phyloP scores from a whole-genome alignment of 1,284 basidiomycete species.

The Rhodotorula sp. region DNA sequence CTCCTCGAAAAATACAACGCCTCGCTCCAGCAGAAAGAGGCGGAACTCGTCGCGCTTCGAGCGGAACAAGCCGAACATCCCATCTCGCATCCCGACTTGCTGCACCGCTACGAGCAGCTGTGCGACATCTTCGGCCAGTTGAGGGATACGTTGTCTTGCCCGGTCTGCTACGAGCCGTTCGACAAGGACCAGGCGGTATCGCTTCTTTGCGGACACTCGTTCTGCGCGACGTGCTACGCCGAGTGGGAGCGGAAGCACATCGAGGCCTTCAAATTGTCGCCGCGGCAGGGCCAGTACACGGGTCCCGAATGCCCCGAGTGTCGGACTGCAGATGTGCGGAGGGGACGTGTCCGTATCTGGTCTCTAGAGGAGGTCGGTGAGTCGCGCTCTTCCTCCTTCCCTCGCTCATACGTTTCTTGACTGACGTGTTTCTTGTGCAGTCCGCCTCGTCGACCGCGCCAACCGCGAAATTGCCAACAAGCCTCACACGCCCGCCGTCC shows the following conservation, averaged over 20 bases:
- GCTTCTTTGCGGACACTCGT: constrained; percentile 35
- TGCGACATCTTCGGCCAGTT: constrained; percentile 11
- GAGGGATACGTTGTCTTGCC: constrained; percentile 26
- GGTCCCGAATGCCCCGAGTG: constrained; percentile 40
- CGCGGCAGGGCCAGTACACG: constrained; percentile 17
- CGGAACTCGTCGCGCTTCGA: constrained; percentile 20
- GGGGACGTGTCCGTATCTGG: constrained; percentile 16
- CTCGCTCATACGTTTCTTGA: not conserved
- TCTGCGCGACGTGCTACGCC: constrained; percentile 23
- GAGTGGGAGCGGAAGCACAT: constrained; percentile 23
- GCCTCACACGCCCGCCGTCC: constrained; percentile 11
- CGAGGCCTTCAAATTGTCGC: constrained; percentile 20
- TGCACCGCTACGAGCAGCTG: constrained; percentile 18
- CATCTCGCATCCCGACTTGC: constrained; percentile 13
- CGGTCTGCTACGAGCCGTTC: constrained; percentile 35
- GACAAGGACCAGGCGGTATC: constrained; percentile 5
- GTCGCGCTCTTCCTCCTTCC: not conserved
- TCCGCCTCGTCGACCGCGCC: constrained; percentile 33
- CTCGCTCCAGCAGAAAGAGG: constrained; percentile 14
- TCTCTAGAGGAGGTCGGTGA: constrained; percentile 13
- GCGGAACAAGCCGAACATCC: constrained; percentile 19
- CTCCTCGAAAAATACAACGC: constrained; percentile 13
- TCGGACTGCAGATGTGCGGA: constrained; percentile 4
- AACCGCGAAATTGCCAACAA: constrained; percentile 15
- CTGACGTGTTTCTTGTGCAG: not conserved